Conservation (phyloP, 768 basidiomycete genomes). For the Tricholoma furcatifolium region DNA sequence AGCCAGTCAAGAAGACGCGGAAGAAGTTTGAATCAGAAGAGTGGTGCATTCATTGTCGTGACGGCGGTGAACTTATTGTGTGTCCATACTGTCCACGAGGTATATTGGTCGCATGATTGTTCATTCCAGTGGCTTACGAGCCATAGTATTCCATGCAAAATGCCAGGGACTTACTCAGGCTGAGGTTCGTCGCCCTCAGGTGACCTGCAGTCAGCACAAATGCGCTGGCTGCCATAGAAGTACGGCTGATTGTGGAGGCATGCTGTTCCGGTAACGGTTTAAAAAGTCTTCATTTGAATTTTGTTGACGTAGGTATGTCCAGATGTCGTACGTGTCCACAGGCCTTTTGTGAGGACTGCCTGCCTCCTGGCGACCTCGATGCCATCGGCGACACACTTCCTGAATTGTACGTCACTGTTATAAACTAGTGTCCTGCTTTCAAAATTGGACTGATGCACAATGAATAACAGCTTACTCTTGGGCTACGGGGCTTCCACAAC, state of each 20-base stretch:
- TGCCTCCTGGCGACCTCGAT: conserved; percentile 48
- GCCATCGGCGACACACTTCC: conserved; percentile 55
- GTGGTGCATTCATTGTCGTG: conserved; percentile 57
- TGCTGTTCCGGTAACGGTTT: conserved; percentile 51
- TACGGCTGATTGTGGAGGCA: conserved; percentile 49
- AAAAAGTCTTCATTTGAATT: background rate
- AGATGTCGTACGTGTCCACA: conserved; percentile 61
- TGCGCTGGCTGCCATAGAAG: conserved; percentile 44
- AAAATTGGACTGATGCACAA: background rate
- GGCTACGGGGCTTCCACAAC: conserved; percentile 33
- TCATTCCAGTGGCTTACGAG: background rate
- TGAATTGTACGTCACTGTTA: conserved; percentile 46
- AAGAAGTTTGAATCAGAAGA: conserved; percentile 51
- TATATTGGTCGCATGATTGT: conserved; percentile 14
- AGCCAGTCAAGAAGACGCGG: conserved; percentile 27
- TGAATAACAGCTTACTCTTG: conserved; percentile 32
- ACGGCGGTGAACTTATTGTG: conserved; percentile 52
- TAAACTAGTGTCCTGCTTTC: background rate
- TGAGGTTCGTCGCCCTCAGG: conserved; percentile 23
- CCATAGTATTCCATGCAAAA: conserved; percentile 51
- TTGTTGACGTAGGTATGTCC: background rate
- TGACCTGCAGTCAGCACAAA: conserved; percentile 49
- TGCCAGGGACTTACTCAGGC: conserved; percentile 41
- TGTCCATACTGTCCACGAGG: conserved; percentile 57
- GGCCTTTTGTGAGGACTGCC: conserved; percentile 63